Evolutionary conservation across 192 early-diverging fungal genomes (phyloP).

Genomic region (Coemansia pectinata): DNA sequence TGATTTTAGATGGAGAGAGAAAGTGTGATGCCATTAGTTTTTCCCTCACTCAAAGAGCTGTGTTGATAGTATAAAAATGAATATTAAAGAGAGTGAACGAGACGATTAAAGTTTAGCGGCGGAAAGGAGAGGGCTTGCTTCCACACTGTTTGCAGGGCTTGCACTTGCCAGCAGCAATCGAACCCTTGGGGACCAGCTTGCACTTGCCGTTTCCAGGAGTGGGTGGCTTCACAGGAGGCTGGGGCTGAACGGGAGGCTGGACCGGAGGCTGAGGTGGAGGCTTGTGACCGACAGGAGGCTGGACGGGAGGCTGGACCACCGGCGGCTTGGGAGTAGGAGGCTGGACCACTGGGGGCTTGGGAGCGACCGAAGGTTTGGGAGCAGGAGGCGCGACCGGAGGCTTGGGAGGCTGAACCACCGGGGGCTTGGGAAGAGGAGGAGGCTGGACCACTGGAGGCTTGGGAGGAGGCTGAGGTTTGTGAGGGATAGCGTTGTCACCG

Average conservation of each 20-base stretch:
- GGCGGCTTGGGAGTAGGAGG: neutral
- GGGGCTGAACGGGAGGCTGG: neutral
- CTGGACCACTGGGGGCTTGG: neutral
- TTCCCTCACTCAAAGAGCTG: neutral
- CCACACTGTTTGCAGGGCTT: constrained; percentile 55
- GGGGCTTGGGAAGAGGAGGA: neutral
- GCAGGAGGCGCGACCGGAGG: neutral
- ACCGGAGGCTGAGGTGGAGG: neutral
- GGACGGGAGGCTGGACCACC: neutral
- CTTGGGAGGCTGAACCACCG: neutral
- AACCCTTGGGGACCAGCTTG: constrained; percentile 54
- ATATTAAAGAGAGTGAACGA: neutral
- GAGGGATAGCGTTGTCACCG: neutral
- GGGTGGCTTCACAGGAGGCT: neutral
- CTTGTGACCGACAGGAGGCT: neutral
- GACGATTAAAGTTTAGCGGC: constrained; percentile 26
- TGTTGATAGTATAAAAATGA: neutral
- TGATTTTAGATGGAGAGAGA: no score
- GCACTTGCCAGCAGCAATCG: constrained; percentile 57
- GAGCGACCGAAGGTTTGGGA: neutral
- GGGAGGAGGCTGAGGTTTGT: constrained; percentile 2
- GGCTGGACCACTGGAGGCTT: neutral
- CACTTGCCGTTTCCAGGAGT: constrained; percentile 37
- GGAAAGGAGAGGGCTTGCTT: constrained; percentile 22
- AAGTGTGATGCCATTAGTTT: neutral